Evolutionary conservation across 768 basidiomycete genomes (phyloP), one percentile per base, ranked within the genome.

Genomic region (Cystoderma amianthinum): DNA sequence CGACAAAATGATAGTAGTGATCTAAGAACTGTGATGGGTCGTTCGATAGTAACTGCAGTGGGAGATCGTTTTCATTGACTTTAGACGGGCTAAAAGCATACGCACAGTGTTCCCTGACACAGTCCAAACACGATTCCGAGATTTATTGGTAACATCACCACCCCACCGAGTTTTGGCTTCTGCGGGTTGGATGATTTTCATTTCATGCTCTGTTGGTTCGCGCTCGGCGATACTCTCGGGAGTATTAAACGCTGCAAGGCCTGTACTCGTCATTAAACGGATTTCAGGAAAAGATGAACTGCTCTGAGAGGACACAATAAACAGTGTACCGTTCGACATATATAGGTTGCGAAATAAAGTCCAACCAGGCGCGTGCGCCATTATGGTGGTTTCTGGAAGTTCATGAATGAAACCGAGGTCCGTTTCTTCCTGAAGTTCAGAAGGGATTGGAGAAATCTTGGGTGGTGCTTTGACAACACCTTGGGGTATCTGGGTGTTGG

Each of bases 261-360:
- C 79, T 0, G 80, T 80, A 40, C 84, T 87, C 1, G 73, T 83
- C 67, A 90, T 85, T 56, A 77, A 57, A 19, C 71, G 58, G 23
- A 72, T 65, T n/a, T 65, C 61, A 0, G 72, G 71, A 38, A 70
- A 70, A 4, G 39, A 45, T 22, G 32, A 23, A 0, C 47, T 46
- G 13, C 9, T 42, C 33, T 47, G 45, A 16, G 56, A 55, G 1
- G 82, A 72, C 42, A 91, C 67, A 53, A 92, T 72, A 59, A 74
- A 80, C 35, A 91, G 71, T 0, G 88, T 90, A 5, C 85, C 86
- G 47, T 90, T 85, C 36, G 80, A 76, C 78, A 91, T 76, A 71
- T 94, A 94, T 3, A 94, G 56, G 56, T 91, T 81, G 19, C 73
- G 72, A 59, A 88, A 89, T 22, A 91, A 61, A 0, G 91, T 91